Conservation (phyloP, 768 basidiomycete genomes). For the Auriscalpium vulgare region DNA sequence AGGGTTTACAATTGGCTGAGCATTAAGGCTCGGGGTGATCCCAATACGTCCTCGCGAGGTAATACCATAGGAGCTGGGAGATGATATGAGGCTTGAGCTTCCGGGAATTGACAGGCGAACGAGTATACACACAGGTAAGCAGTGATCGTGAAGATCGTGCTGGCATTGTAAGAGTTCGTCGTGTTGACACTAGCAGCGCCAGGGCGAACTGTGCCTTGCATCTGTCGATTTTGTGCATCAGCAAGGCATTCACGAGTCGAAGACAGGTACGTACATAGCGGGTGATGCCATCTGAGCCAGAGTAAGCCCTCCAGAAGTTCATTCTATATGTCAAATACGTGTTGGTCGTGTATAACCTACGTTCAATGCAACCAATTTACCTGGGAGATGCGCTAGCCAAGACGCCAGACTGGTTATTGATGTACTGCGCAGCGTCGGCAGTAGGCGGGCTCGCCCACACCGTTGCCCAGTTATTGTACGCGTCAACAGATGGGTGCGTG, state of each 20-base stretch:
- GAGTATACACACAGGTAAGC: slow-evolving; percentile 38
- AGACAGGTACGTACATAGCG: slow-evolving; percentile 34
- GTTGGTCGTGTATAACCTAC: too few relatives aligned
- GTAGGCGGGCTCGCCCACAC: slow-evolving; percentile 47
- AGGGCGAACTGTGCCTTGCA: slow-evolving; percentile 58
- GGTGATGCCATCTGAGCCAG: slow-evolving; percentile 35
- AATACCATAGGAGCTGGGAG: slow-evolving; percentile 44
- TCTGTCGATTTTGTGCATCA: slow-evolving; percentile 20
- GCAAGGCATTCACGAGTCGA: neutral
- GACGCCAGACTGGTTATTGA: slow-evolving; percentile 42
- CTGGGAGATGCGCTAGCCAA: slow-evolving; percentile 49
- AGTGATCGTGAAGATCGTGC: slow-evolving; percentile 56
- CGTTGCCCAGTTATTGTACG: slow-evolving; percentile 59
- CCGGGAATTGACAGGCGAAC: neutral
- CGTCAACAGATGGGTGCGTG: slow-evolving; percentile 53
- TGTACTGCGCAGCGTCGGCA: slow-evolving; percentile 50
- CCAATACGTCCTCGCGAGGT: slow-evolving; percentile 58
- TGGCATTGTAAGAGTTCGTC: slow-evolving; percentile 41
- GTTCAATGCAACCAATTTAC: slow-evolving; percentile 17
- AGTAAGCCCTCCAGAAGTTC: slow-evolving; percentile 57
- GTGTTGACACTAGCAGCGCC: slow-evolving; percentile 48
- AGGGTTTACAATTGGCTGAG: slow-evolving; percentile 39
- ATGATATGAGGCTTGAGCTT: neutral
- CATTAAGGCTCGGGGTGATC: slow-evolving; percentile 43
- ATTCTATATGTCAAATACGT: slow-evolving; percentile 23